Base-by-base conservation (phyloP, 108 stramenopile genomes). In the Epithemia pelagica region DNA sequence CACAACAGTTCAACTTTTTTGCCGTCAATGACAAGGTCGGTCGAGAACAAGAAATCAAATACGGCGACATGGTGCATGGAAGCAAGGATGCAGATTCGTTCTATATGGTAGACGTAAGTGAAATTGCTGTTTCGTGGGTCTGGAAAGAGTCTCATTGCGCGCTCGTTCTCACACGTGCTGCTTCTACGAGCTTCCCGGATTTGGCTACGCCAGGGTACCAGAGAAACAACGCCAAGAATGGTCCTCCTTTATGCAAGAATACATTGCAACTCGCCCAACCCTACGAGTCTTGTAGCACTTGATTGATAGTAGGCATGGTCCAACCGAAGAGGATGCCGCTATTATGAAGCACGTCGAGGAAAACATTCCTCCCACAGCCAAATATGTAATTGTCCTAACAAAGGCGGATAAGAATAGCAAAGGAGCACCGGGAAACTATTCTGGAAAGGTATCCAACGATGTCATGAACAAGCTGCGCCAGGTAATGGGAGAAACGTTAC, bases 331-430 rank as follows among this genome's bases (percentile, higher is more conserved):
- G 76, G 97, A 98, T 69, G 54, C 60, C 19, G 78, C 77, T 46
- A 96, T 95, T 58, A 96, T 98, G 94, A 78, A 81, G 60, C 77
- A 82, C 37, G 79, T 95, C 18, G 73, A 86, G 23, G 73, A 78
- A 52, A 58, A 75, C 23, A 27, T 37, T 28, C 80, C 70, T 0
- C 61, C 83, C 32, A 61, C 69, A 54, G 85, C 81, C 25, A 72
- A 70, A 3, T 96, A 96, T 65, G 84, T 96, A 0, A 73, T 98
- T 2, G 89, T 96, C 18, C 74, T 98, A 62, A 98, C 97, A 31
- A 98, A 98, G 71, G 88, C 87, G 7, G 96, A 96, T 69, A 96
- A 96, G 66, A 93, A 93, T 72, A 89, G 81, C n/a, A 90, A 91
- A 71, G 77, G 79, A 24, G 68, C 70, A 26, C 58, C 75, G 2